Conservation (phyloP, 768 basidiomycete genomes). For the Cyathus striatus region DNA sequence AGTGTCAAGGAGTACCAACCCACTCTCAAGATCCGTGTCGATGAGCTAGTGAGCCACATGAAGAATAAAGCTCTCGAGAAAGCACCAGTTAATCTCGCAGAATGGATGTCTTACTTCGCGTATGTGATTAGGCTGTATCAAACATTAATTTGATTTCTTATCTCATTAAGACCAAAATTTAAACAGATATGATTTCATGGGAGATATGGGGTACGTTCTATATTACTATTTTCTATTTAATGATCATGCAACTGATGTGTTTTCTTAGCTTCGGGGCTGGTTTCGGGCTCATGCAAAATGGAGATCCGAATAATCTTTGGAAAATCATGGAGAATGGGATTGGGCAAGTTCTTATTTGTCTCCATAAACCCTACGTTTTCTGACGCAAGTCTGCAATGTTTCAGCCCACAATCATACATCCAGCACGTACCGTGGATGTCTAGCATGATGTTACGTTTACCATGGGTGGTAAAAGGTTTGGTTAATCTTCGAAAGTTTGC, state of each 20-base stretch:
- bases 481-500: too few species aligned
- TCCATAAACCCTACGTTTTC: too few species aligned
- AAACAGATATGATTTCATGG: slow-evolving; percentile 34
- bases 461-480: too few species aligned
- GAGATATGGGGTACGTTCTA: slow-evolving; percentile 29
- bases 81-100: slow-evolving; percentile 3
- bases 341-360: too few species aligned
- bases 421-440: too few species aligned
- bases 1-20: slow-evolving; percentile 35
- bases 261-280: slow-evolving; percentile 29
- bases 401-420: too few species aligned
- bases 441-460: too few species aligned
- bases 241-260: neutral
- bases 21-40: slow-evolving; percentile 20
- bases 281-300: slow-evolving; percentile 28
- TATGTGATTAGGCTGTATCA: too few species aligned
- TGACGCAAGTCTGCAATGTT: too few species aligned
- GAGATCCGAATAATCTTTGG: slow-evolving; percentile 18
- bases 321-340: neutral
- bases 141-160: too few species aligned
- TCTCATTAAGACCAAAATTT: too few species aligned
- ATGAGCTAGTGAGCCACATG: slow-evolving; percentile 27
- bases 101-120: slow-evolving; percentile 22
- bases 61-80: neutral
- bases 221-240: neutral